Evolutionary conservation across 106 monocot genomes (phyloP).

Genomic region (Agapanthus africanus): DNA sequence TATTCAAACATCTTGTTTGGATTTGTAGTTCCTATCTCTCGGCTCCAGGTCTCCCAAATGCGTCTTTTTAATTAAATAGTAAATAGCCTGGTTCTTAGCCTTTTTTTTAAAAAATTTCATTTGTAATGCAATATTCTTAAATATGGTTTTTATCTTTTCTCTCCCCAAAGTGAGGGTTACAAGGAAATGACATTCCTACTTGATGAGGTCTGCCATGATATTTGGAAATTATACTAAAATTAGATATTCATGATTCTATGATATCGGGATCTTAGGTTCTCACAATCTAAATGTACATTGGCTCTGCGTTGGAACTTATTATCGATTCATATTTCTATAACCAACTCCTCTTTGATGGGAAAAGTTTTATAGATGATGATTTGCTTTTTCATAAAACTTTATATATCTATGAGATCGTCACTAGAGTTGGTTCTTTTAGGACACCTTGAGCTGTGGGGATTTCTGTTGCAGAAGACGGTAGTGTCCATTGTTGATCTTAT

Average conservation of each 20-base stretch:
- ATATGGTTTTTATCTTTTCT: background rate
- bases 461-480: background rate
- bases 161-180: background rate
- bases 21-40: background rate
- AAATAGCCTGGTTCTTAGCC: background rate
- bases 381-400: background rate
- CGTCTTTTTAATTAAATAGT: background rate
- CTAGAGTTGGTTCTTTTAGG: background rate
- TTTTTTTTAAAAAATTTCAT: background rate
- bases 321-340: background rate
- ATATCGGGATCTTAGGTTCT: background rate
- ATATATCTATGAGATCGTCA: background rate
- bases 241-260: background rate
- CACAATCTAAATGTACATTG: background rate
- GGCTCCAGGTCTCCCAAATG: background rate
- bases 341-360: too few species aligned
- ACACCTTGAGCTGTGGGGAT: background rate
- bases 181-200: background rate
- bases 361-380: background rate
- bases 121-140: background rate
- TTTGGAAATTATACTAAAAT: background rate
- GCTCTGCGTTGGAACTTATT: background rate
- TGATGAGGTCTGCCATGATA: background rate
- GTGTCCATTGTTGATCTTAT: background rate
- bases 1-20: background rate